A percentile compares a stretch with the other conserved stretches of the same genome.
phyloP scores from a whole-genome alignment of 2,329 filamentous ascomycete genomes.

The Chaetomiaceae sp. region DNA sequence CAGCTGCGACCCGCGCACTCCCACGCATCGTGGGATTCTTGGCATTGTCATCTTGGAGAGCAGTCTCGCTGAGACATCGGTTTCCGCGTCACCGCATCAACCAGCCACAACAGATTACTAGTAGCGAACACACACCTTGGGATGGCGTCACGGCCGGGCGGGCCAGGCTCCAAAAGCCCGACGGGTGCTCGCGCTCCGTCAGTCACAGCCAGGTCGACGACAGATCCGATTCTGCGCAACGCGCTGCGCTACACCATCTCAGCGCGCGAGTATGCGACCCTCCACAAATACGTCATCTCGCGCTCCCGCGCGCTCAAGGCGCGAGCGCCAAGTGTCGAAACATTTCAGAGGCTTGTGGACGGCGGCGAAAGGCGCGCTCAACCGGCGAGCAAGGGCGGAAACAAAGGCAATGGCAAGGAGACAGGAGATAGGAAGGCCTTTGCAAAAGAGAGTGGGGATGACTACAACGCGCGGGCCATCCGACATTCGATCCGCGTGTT shows the following conservation, averaged over 20 bases:
- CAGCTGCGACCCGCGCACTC: too few species aligned
- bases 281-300: conserved; percentile 78
- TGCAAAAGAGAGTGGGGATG: conserved; percentile 42
- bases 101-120: too few species aligned
- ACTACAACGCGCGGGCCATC: conserved; percentile 64
- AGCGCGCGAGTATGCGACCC: conserved; percentile 74
- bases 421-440: conserved; percentile 2
- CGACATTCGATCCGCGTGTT: conserved; percentile 68
- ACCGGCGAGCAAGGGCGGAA: conserved; percentile 12
- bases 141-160: conserved; percentile 16
- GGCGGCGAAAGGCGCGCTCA: conserved; percentile 29
- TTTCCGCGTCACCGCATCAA: neutral
- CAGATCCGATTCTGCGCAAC: conserved; percentile 61
- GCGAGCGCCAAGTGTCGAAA: conserved; percentile 49
- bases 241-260: conserved; percentile 81
- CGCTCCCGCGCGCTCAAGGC: conserved; percentile 55
- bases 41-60: too few species aligned
- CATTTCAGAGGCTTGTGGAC: conserved; percentile 50
- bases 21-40: too few species aligned
- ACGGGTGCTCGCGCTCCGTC: conserved; percentile 1
- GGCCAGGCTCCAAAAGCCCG: conserved; percentile 4
- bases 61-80: too few species aligned
- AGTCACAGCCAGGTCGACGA: conserved; percentile 14
- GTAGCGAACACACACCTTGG: neutral
- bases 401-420: conserved; percentile 24